Evolutionary conservation across 495 filamentous ascomycete genomes (phyloP), one percentile per base, ranked within the genome.

Genomic region (Acidomyces sp.): DNA sequence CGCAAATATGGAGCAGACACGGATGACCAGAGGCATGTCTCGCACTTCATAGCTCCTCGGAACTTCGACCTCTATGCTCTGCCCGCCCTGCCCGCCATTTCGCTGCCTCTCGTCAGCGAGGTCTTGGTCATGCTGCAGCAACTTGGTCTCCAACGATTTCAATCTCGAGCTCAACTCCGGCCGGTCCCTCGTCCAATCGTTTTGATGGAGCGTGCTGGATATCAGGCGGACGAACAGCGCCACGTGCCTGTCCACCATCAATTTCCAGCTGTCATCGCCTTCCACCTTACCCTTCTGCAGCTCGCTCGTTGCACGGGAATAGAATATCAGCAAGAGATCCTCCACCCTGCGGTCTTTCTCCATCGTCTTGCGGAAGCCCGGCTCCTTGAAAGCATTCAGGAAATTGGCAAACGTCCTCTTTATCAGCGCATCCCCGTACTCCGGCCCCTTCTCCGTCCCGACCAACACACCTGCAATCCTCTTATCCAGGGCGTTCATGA

Each of bases 331-430:
- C 25, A 88, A 71, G 22, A 88, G 62, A 51, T 93, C 86, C 59
- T 99, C 92, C 16, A 93, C 78, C 53, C 86, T 77, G 37, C 92
- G 73, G 56, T 95, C 90, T 62, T 94, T 93, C 51, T 94, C 85
- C 68, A 94, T 81, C 37, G 70, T 67, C 54, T 78, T 80, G 39
- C 74, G 74, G 51, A 80, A 85, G 20, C 70, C 70, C 30, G 75
- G 72, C 37, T 81, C 74, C 42, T 76, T 84, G 53, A 88, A 69
- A 20, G 75, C 72, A 44, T 84, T 85, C 52, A 84, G 71, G 59
- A 81, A 88, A 37, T 68, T 80, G 47, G 72, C 87, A 64, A 83
- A 96, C 40, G 74, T 82, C 53, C 77, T 75, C 64, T 78, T 90
- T 55, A 81, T 82, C 62, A 66, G 60, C 44, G 65, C 70, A 70